A percentile compares a stretch with the other conserved stretches of the same genome.
phyloP scores from a whole-genome alignment of 768 basidiomycete genomes.

The Dacryopinax primogenitus region DNA sequence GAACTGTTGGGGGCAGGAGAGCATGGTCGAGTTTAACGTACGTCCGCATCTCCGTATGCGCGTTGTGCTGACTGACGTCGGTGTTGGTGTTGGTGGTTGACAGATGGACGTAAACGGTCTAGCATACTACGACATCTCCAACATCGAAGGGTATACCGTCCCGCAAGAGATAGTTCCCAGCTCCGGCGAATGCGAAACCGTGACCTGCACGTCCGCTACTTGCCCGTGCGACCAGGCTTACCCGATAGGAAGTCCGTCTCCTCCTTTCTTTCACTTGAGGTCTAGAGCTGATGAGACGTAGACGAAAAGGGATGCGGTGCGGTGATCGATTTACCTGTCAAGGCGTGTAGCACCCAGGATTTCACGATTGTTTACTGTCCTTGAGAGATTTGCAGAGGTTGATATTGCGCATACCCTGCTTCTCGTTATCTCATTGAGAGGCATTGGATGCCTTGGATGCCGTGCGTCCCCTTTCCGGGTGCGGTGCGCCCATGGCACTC shows the following conservation, averaged over 20 bases:
- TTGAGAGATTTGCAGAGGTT: background rate
- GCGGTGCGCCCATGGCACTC: too few species aligned
- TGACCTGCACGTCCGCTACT: background rate
- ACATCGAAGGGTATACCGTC: slow-evolving; percentile 2
- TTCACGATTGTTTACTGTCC: slow-evolving; percentile 1
- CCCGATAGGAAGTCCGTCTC: background rate
- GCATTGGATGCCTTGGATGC: background rate
- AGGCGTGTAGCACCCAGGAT: background rate
- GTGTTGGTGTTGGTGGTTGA: background rate
- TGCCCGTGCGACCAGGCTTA: slow-evolving; percentile 8
- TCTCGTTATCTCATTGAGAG: too few species aligned
- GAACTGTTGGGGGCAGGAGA: slow-evolving; percentile 2
- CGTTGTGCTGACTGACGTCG: background rate
- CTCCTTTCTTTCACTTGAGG: background rate
- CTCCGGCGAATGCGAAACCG: background rate
- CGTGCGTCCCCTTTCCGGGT: background rate
- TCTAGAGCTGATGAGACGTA: background rate
- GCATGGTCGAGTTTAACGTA: slow-evolving; percentile 8
- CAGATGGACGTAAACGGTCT: background rate
- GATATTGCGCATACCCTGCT: background rate
- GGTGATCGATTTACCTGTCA: background rate
- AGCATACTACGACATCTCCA: slow-evolving; percentile 3
- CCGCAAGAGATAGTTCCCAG: slow-evolving; percentile 1
- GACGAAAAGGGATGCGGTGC: background rate
- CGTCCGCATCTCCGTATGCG: background rate